phyloP scores from a whole-genome alignment of 1,139 yeast species.

The Lodderomyces jiufengensis region DNA sequence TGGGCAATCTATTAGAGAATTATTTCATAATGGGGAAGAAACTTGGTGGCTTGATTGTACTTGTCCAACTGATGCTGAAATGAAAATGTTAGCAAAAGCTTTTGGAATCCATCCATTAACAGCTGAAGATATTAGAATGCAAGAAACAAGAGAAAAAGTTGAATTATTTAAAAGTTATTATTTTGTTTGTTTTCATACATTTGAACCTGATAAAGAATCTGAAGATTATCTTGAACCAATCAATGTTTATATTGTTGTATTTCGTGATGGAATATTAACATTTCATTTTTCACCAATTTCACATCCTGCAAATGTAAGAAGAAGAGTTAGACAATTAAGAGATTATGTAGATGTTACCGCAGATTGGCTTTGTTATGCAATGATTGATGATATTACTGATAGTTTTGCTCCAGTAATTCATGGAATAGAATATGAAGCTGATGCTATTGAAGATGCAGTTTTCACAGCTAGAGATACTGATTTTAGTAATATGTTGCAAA shows the following conservation, averaged over 20 bases:
- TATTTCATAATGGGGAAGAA: conserved; percentile 57
- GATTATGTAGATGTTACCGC: conserved; percentile 83
- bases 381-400: conserved; percentile 90
- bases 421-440: conserved; percentile 83
- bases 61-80: conserved; percentile 66
- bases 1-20: conserved; percentile 58
- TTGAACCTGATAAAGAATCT: conserved; percentile 68
- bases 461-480: conserved; percentile 40
- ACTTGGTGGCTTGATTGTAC: conserved; percentile 75
- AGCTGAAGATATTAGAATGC: conserved; percentile 79
- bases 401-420: conserved; percentile 87
- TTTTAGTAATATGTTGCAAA: conserved; percentile 65
- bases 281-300: conserved; percentile 79
- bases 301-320: conserved; percentile 81
- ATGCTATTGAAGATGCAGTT: conserved; percentile 76
- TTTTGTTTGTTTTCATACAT: conserved; percentile 77
- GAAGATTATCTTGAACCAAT: conserved; percentile 83
- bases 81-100: conserved; percentile 60
- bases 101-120: conserved; percentile 84
- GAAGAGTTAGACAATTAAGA: conserved; percentile 83
- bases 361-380: conserved; percentile 90
- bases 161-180: conserved; percentile 70
- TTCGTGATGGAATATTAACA: conserved; percentile 73
- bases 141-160: conserved; percentile 79
- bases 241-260: conserved; percentile 84